Evolutionary conservation across 1,284 basidiomycete genomes (phyloP).

Genomic region (Papiliotrema flavescens): DNA sequence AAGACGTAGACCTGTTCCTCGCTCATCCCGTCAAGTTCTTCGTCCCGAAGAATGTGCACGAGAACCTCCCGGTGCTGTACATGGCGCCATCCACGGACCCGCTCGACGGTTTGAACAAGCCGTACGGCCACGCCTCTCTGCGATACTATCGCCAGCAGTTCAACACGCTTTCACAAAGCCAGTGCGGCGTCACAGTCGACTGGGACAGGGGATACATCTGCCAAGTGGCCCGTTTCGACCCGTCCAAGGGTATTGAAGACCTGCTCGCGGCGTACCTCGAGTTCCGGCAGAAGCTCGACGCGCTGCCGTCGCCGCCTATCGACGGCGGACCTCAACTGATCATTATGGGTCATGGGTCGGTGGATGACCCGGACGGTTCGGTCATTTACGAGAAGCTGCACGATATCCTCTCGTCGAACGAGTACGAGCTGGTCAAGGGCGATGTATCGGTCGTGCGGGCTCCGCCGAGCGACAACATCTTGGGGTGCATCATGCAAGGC

Average conservation of each 20-base stretch:
- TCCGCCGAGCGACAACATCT: constrained; percentile 41
- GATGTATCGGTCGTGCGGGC: constrained; percentile 46
- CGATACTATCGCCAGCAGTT: constrained; percentile 40
- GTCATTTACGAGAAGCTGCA: constrained; percentile 77
- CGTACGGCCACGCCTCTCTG: constrained; percentile 34
- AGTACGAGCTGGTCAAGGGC: constrained; percentile 29
- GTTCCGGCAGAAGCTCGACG: constrained; percentile 63
- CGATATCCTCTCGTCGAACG: constrained; percentile 49
- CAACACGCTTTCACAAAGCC: constrained; percentile 31
- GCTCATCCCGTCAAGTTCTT: constrained; percentile 84
- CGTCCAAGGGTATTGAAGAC: constrained; percentile 54
- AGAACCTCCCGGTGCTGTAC: constrained; percentile 43
- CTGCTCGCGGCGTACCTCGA: constrained; percentile 67
- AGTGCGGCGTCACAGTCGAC: constrained; percentile 56
- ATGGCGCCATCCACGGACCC: constrained; percentile 50
- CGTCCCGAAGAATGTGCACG: constrained; percentile 75
- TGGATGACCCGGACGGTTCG: constrained; percentile 53
- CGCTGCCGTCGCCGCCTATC: constrained; percentile 34
- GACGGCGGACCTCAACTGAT: constrained; percentile 72
- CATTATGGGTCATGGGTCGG: constrained; percentile 80
- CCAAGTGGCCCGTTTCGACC: constrained; percentile 81
- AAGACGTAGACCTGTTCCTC: constrained; percentile 78
- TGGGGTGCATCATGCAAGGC: constrained; percentile 46
- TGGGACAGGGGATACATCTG: constrained; percentile 75
- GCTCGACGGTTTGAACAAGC: constrained; percentile 81